These are phyloP conservation scores for Polyporus arcularius DNA, from an alignment of 768 basidiomycete species.

Conservation along the genomic window DNA sequence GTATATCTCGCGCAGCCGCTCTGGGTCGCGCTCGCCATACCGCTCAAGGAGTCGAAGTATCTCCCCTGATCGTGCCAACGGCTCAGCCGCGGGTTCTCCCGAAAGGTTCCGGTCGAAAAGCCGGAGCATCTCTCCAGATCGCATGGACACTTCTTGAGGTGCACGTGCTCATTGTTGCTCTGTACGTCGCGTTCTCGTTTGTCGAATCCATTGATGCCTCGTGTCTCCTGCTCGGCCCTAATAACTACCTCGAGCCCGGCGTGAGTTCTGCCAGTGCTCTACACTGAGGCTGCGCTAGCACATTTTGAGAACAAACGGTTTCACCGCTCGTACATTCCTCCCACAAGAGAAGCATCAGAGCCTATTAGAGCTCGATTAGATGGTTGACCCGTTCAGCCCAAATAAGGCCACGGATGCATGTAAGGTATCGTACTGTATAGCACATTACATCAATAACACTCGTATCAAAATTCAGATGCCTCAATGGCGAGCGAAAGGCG, in stretches of 20 bases:
- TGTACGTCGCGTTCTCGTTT: too few relatives aligned
- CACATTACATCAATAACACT: neutral
- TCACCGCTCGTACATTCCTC: too few relatives aligned
- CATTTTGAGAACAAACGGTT: too few relatives aligned
- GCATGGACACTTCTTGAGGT: constrained; percentile 3
- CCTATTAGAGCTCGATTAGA: too few relatives aligned
- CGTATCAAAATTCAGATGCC: neutral
- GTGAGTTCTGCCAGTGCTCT: too few relatives aligned
- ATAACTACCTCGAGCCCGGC: too few relatives aligned
- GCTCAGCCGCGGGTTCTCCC: constrained; percentile 27
- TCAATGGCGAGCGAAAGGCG: constrained; percentile 5
- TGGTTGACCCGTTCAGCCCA: too few relatives aligned
- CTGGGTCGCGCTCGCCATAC: constrained; percentile 38
- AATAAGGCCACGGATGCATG: neutral
- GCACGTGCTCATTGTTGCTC: too few relatives aligned
- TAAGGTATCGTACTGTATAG: neutral
- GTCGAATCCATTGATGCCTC: too few relatives aligned
- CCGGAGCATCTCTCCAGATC: constrained; percentile 8
- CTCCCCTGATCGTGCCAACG: constrained; percentile 44
- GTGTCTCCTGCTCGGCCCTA: too few relatives aligned
- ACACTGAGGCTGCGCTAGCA: too few relatives aligned
- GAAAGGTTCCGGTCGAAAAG: constrained; percentile 37
- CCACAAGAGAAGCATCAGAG: too few relatives aligned
- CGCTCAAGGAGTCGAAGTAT: constrained; percentile 62
- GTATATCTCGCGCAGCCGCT: constrained; percentile 66